Conservation (phyloP, 2,329 filamentous ascomycete genomes). For the Parasarocladium wereldwijsianum region DNA sequence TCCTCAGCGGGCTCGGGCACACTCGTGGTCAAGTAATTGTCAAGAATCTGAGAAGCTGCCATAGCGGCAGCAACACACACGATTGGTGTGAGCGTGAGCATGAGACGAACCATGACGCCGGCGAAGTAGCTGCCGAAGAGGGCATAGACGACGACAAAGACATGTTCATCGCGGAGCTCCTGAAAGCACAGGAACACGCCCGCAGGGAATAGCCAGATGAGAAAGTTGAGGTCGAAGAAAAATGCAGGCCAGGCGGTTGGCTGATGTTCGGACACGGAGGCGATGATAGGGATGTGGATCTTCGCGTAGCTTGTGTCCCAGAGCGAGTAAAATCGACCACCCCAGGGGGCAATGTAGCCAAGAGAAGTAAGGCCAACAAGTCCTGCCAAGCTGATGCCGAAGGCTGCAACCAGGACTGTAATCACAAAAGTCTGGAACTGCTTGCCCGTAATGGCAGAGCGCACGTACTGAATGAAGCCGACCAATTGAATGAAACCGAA, state of each 20-base stretch:
- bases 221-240: constrained; percentile 96
- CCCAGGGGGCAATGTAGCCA: constrained; percentile 93
- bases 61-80: constrained; percentile 91
- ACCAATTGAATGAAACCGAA: constrained; percentile 93
- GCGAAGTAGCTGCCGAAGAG: constrained; percentile 95
- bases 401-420: constrained; percentile 58
- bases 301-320: constrained; percentile 99
- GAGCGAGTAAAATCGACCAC: constrained; percentile 95
- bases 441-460: constrained; percentile 73
- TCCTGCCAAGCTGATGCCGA: constrained; percentile 56
- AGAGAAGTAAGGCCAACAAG: constrained; percentile 79
- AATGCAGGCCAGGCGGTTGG: constrained; percentile 98
- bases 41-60: constrained; percentile 73
- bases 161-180: constrained; percentile 84
- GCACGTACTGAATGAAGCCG: constrained; percentile 81
- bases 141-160: constrained; percentile 96
- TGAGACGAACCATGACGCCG: constrained; percentile 97
- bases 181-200: constrained; percentile 98
- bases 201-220: constrained; percentile 98
- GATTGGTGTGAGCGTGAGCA: constrained; percentile 92
- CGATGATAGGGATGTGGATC: constrained; percentile 98
- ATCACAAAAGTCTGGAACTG: constrained; percentile 89
- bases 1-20: constrained; percentile 37
- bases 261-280: constrained; percentile 98
- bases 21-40: constrained; percentile 62